Percentiles rank a stretch among this genome's conserved stretches.
phyloP scores from a whole-genome alignment of 495 filamentous ascomycete species.

The Penicilliopsis zonata region DNA sequence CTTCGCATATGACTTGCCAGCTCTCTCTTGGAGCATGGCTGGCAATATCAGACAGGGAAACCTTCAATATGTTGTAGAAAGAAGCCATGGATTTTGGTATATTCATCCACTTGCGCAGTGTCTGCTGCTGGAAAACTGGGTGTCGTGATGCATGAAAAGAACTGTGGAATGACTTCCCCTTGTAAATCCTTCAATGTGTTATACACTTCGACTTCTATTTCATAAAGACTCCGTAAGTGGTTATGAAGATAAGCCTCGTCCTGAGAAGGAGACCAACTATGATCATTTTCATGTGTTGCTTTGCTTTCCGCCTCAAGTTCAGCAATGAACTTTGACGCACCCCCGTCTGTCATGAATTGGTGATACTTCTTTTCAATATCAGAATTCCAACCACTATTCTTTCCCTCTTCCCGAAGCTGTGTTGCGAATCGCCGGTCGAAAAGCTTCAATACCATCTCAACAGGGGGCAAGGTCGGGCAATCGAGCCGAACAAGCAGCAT shows the following conservation, averaged over 20 bases:
- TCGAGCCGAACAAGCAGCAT: constrained; percentile 10
- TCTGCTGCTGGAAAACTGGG: background rate
- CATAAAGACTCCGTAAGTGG: constrained; percentile 5
- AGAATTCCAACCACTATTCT: constrained; percentile 7
- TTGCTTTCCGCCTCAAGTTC: constrained; percentile 3
- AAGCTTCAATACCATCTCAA: constrained; percentile 12
- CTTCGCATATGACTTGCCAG: constrained; percentile 15
- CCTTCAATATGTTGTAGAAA: constrained; percentile 15
- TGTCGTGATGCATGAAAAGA: constrained; percentile 5
- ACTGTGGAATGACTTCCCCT: constrained; percentile 8
- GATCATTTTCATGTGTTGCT: constrained; percentile 1
- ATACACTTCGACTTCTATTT: constrained; percentile 9
- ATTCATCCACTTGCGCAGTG: constrained; percentile 1
- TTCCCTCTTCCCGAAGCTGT: constrained; percentile 11
- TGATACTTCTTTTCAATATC: constrained; percentile 10
- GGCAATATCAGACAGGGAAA: constrained; percentile 12
- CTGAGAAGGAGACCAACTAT: constrained; percentile 10
- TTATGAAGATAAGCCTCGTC: constrained; percentile 10
- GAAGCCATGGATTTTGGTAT: constrained; percentile 8
- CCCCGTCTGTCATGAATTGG: constrained; percentile 9
- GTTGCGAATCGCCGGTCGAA: constrained; percentile 21
- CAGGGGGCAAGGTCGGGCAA: constrained; percentile 4
- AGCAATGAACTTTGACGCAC: constrained; percentile 6
- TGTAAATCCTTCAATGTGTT: constrained; percentile 8
- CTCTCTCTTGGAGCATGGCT: constrained; percentile 4